Conservation (phyloP, 83 land plant genomes). For the Diphasiastrum complanatum region DNA sequence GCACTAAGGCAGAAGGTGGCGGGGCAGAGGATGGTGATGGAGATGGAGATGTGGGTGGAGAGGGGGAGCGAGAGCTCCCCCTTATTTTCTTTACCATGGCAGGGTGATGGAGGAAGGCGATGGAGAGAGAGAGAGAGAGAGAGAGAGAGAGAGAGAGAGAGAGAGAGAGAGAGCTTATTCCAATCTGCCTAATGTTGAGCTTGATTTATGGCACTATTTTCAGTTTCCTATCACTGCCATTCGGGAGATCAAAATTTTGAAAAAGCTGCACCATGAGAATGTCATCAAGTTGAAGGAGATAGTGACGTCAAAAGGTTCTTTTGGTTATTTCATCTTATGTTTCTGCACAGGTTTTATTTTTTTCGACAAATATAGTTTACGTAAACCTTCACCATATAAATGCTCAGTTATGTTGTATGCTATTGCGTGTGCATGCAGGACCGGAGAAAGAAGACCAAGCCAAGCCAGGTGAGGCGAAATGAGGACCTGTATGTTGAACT, state of each 20-base stretch:
- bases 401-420: neutral
- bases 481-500: neutral
- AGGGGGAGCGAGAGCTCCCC: too few relatives aligned
- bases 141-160: conserved; percentile 17
- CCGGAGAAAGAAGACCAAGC: conserved; percentile 66
- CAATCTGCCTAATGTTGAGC: conserved; percentile 26
- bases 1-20: too few relatives aligned
- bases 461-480: conserved; percentile 25
- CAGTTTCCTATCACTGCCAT: conserved; percentile 87
- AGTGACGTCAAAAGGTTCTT: conserved; percentile 69
- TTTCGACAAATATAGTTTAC: neutral
- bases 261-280: conserved; percentile 82
- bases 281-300: conserved; percentile 80
- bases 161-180: neutral
- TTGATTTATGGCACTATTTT: conserved; percentile 10
- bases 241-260: conserved; percentile 73
- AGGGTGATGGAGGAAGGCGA: conserved; percentile 11
- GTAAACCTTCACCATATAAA: neutral
- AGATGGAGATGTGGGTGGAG: too few relatives aligned
- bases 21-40: too few relatives aligned
- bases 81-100: too few relatives aligned
- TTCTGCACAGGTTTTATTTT: conserved; percentile 4
- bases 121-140: conserved; percentile 15
- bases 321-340: neutral
- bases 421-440: conserved; percentile 26